A percentile compares a stretch with the other conserved stretches of the same genome.
Evolutionary conservation across 768 basidiomycete genomes (phyloP).

Genomic region (Hygrophoropsis aurantiaca): DNA sequence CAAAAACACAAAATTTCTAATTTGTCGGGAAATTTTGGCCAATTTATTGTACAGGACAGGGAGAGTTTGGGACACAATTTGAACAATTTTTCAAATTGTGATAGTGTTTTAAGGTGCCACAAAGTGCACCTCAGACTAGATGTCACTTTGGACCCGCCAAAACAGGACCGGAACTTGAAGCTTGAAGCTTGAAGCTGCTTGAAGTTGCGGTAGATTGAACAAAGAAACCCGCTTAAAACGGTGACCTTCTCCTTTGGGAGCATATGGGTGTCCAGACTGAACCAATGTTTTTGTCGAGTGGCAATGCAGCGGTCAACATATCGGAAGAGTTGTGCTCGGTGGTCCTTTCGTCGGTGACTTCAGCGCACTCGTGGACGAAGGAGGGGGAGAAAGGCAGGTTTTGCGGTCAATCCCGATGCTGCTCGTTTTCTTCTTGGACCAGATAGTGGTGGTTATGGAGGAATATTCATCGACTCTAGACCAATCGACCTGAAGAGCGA

Average conservation of each 20-base stretch:
- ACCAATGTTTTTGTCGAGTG: constrained; percentile 51
- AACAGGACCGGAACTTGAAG: constrained; percentile 54
- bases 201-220: no score
- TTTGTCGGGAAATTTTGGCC: no score
- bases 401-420: background rate
- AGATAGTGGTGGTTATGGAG: constrained; percentile 6
- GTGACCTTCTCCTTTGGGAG: constrained; percentile 66
- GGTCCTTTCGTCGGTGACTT: constrained; percentile 8
- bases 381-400: constrained; percentile 10
- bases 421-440: constrained; percentile 9
- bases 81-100: no score
- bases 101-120: no score
- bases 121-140: no score
- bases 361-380: constrained; percentile 17
- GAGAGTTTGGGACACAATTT: no score
- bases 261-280: constrained; percentile 71
- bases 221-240: constrained; percentile 58
- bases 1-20: no score
- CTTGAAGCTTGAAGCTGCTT: no score
- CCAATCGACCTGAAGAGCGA: constrained; percentile 4
- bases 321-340: constrained; percentile 19
- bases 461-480: constrained; percentile 10
- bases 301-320: constrained; percentile 42
- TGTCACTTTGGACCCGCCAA: no score
- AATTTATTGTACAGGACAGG: no score